Base-by-base conservation (phyloP, 2,329 filamentous ascomycete species). In the Penicillium sp. region DNA sequence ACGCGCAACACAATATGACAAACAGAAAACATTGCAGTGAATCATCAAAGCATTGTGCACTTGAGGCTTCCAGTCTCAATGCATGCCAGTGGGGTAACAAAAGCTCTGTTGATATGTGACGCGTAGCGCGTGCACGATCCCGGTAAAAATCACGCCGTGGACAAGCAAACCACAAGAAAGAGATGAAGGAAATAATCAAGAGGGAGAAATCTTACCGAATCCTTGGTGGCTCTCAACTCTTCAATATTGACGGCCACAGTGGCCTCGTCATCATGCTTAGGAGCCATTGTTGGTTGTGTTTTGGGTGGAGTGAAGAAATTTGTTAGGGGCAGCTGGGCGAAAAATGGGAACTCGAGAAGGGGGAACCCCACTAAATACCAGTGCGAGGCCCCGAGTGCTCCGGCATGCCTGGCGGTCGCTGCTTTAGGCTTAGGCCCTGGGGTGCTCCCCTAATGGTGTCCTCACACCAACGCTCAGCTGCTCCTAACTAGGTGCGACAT, bases 221-320 rank as follows among this genome's bases (percentile, higher is more conserved):
- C 88, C 62, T 88, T 81, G 40, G 89, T 88, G 64, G 84, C 78
- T 50, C 87, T 78, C 67, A 91, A 91, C 68, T 87, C 85, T 48
- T 88, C 84, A 47, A 86, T 77, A 51, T 88, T 72, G 55, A 74
- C 69, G 16, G 66, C 60, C 32, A 71, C 61, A 34, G 63, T 63
- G 54, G 58, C 62, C 39, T 65, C 63, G 43, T 51, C 56, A 41
- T 72, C 66, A n/a, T 66, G 60, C 50, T 67, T 69, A 44, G 58
- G 54, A 48, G 66, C 52, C 66, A 69, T 71, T 38, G 72, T 63
- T 10, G 6, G 72, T 73, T 72, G 61, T 46, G 47, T 40, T 40
- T 38, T 47, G 44, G 34, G 55, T 49, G 47, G 42, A 45, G 52
- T 55, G 51, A 49, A 51, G 49, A 59, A 50, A 47, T 47, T 60